Percentiles rank a stretch among this genome's conserved stretches.
phyloP scores from a whole-genome alignment of 2,329 filamentous ascomycete genomes.

The Fusarium solani-melongenae region DNA sequence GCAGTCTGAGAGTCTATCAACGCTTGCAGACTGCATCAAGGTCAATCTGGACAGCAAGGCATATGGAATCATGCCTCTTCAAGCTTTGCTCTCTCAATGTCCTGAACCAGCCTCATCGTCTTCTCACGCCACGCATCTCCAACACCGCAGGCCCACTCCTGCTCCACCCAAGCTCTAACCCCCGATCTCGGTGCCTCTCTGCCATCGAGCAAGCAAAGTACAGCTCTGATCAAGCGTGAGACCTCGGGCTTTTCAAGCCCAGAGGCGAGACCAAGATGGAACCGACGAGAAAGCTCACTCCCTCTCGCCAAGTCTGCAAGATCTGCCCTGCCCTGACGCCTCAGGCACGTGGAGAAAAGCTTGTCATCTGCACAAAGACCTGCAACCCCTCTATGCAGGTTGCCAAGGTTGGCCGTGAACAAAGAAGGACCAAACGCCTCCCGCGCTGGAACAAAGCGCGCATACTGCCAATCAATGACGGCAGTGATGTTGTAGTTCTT shows the following conservation, averaged over 20 bases:
- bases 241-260: not conserved
- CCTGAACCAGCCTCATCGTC: not conserved
- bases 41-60: not conserved
- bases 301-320: not conserved
- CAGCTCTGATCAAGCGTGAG: not conserved
- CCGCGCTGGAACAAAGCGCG: conserved; percentile 11
- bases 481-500: conserved; percentile 8
- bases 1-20: not conserved
- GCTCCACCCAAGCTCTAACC: conserved; percentile 1
- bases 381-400: not conserved
- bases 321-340: not conserved
- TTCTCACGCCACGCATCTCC: not conserved
- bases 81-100: not conserved
- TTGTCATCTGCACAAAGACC: not conserved
- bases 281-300: not conserved
- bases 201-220: not conserved
- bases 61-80: not conserved
- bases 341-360: not conserved
- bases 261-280: conserved; percentile 3
- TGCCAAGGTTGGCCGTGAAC: conserved; percentile 5
- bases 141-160: conserved; percentile 51
- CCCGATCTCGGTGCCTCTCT: not conserved
- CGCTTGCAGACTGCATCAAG: not conserved
- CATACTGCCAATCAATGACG: conserved; percentile 19
- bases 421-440: conserved; percentile 10